A percentile compares a stretch with the other conserved stretches of the same genome.
These are phyloP conservation scores for Penicillium sp. DNA, from an alignment of 2,329 filamentous ascomycete genomes.

Conservation along the genomic window DNA sequence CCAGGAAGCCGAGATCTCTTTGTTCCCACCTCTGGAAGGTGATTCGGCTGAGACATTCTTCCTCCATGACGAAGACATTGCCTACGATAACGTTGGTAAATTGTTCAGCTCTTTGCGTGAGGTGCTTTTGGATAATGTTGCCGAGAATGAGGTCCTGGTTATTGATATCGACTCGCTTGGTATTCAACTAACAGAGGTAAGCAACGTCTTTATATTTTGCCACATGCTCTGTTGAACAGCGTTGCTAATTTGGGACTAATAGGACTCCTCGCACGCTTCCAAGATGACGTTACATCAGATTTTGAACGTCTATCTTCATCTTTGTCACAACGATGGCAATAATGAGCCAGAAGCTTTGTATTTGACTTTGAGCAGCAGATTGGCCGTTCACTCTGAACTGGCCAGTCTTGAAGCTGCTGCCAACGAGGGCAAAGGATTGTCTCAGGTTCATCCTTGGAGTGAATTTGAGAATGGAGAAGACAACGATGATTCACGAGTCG, in stretches of 20 bases:
- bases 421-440: slow-evolving; percentile 59
- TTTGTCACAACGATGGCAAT: slow-evolving; percentile 61
- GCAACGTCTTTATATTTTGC: slow-evolving; percentile 17
- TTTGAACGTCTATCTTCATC: slow-evolving; percentile 59
- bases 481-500: slow-evolving; percentile 13
- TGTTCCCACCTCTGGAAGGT: slow-evolving; percentile 59
- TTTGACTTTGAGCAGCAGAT: slow-evolving; percentile 56
- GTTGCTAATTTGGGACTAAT: slow-evolving; percentile 29
- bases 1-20: slow-evolving; percentile 56
- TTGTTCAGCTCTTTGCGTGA: slow-evolving; percentile 60
- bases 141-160: slow-evolving; percentile 59
- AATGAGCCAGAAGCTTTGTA: slow-evolving; percentile 58
- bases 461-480: slow-evolving; percentile 52
- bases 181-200: slow-evolving; percentile 60
- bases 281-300: slow-evolving; percentile 58
- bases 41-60: slow-evolving; percentile 59
- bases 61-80: slow-evolving; percentile 57
- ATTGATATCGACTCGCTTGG: slow-evolving; percentile 58
- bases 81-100: slow-evolving; percentile 54
- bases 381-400: slow-evolving; percentile 57
- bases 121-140: slow-evolving; percentile 57
- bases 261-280: slow-evolving; percentile 54
- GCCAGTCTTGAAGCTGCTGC: slow-evolving; percentile 55
- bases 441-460: slow-evolving; percentile 47
- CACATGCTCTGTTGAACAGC: slow-evolving; percentile 2